Evolutionary conservation across 257 asterid genomes (phyloP).

Genomic region (Gentiana straminea): DNA sequence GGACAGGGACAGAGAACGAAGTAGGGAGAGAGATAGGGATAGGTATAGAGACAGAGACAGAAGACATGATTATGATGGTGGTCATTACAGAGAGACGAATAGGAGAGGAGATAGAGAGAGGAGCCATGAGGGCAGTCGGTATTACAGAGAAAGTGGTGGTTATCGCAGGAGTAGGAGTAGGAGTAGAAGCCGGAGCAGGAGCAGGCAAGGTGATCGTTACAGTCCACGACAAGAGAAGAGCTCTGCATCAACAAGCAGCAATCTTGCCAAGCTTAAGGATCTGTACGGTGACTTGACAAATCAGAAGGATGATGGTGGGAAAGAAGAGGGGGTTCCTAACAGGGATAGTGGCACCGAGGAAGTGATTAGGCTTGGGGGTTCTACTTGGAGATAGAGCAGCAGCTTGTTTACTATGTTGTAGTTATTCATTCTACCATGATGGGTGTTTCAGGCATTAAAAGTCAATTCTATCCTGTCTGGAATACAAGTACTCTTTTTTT

Average conservation of each 20-base stretch:
- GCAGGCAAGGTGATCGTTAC: constrained; percentile 31
- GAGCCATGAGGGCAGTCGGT: constrained; percentile 29
- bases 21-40: constrained; percentile 20
- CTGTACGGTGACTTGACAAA: constrained; percentile 62
- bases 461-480: too few relatives aligned
- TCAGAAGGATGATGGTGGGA: constrained; percentile 45
- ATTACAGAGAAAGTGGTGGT: constrained; percentile 33
- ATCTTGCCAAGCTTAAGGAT: constrained; percentile 88
- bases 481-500: too few relatives aligned
- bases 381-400: constrained; percentile 62
- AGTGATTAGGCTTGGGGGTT: constrained; percentile 91
- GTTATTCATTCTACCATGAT: too few relatives aligned
- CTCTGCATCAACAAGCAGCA: constrained; percentile 42
- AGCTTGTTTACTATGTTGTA: background rate
- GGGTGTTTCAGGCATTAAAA: too few relatives aligned
- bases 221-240: constrained; percentile 37
- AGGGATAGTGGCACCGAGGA: constrained; percentile 66
- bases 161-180: constrained; percentile 52
- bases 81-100: constrained; percentile 42
- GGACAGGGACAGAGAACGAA: constrained; percentile 22
- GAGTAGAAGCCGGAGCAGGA: constrained; percentile 45
- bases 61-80: constrained; percentile 27
- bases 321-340: constrained; percentile 26
- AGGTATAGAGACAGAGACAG: constrained; percentile 23
- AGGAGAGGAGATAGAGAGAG: constrained; percentile 15